These are phyloP conservation scores for Ilyonectria destructans DNA, from an alignment of 2,329 filamentous ascomycete genomes.

Conservation along the genomic window DNA sequence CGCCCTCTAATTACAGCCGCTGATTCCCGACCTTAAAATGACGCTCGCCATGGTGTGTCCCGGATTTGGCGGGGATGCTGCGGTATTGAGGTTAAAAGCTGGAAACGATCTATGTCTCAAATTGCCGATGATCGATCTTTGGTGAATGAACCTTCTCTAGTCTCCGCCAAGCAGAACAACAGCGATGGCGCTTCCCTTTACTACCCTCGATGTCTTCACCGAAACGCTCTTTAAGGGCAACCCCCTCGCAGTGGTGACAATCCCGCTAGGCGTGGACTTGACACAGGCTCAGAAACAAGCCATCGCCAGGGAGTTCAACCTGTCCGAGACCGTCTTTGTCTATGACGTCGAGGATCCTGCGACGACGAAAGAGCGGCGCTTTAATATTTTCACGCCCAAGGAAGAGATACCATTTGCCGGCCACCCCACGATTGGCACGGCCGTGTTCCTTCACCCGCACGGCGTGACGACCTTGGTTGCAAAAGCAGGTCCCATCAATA, in stretches of 20 bases:
- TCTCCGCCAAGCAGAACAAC: too few relatives aligned
- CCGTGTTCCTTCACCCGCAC: constrained; percentile 62
- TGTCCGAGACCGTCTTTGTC: constrained; percentile 75
- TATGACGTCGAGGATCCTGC: constrained; percentile 57
- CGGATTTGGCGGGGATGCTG: too few relatives aligned
- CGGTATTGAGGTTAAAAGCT: too few relatives aligned
- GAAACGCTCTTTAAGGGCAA: constrained; percentile 68
- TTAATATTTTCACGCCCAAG: constrained; percentile 72
- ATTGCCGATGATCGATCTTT: too few relatives aligned
- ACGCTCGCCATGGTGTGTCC: too few relatives aligned
- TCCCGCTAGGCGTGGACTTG: constrained; percentile 59
- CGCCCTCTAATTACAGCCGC: too few relatives aligned
- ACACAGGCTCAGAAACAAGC: constrained; percentile 68
- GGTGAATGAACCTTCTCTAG: too few relatives aligned
- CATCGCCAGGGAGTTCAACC: constrained; percentile 75
- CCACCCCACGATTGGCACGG: constrained; percentile 73
- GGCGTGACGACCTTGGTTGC: constrained; percentile 62
- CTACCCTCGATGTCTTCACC: constrained; percentile 73
- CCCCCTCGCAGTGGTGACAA: constrained; percentile 71
- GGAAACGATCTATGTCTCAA: too few relatives aligned
- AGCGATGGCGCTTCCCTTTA: too few relatives aligned
- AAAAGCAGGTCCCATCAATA: constrained; percentile 70
- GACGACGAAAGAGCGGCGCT: constrained; percentile 53
- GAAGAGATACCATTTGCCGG: constrained; percentile 75
- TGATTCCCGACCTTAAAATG: too few relatives aligned